Base-by-base conservation (phyloP, 148 eudicot genomes). In the Amaranthus cruentus region DNA sequence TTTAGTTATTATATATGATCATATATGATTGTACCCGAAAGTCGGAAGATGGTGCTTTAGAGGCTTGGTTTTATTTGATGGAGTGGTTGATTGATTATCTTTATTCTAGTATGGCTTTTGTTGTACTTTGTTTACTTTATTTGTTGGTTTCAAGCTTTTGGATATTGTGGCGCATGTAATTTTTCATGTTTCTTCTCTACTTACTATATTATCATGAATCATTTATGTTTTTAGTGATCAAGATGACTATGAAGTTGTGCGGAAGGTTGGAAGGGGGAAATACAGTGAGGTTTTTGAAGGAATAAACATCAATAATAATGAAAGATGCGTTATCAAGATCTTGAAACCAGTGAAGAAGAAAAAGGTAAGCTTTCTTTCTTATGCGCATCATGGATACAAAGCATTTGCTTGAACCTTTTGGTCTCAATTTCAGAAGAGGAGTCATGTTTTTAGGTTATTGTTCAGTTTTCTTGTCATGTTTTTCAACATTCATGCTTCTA, bases 271-370 rank as follows among this genome's bases (percentile, higher is more conserved):
- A 78, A 88, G 97, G 82, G 98, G 98, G 70, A 94, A 94, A 77
- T 94, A 94, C 79, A 94, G 98, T 82, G 98, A 94, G 79, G 98
- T 94, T 67, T 93, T 94, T 80, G 98, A 94, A 86, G 98, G 98
- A 56, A 76, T 89, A 70, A 91, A 91, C 73, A 92, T 91, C 61
- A 88, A 89, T 79, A 88, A 73, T 77, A 91, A 89, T n/a, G 98
- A 94, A 64, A 73, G 81, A 70, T 94, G 98, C 76, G 84, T 94
- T 15, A 88, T 94, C 82, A 94, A 94, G 86, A 94, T 94, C 72
- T 86, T 94, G 76, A 94, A 93, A 79, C 98, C 98, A 52, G 98
- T 94, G 66, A 94, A 94, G 84, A 91, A 91, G 88, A 93, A 91
- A 71, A 94, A 94, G 95, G 98, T 94, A 71, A 75, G 69, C 58